phyloP scores from a whole-genome alignment of 208 protist species.

The Acanthamoeba healyi region DNA sequence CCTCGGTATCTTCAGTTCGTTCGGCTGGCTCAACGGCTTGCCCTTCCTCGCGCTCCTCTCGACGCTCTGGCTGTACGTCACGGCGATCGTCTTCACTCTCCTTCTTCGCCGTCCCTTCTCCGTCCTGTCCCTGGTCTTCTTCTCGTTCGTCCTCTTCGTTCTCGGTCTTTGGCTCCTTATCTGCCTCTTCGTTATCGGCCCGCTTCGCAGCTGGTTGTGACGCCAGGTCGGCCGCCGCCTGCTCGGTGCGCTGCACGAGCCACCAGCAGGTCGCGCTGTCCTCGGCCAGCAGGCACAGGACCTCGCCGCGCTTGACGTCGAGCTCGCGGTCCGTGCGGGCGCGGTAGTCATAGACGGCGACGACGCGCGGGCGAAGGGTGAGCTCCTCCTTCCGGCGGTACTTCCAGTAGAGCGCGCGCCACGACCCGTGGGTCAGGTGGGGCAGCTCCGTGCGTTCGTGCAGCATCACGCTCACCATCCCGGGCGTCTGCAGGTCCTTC shows the following conservation, averaged over 20 bases:
- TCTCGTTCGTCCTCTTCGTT: no score
- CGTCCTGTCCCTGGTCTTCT: not conserved
- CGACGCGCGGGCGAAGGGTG: not conserved
- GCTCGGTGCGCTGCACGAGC: not conserved
- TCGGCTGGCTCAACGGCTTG: not conserved
- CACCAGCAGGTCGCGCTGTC: slow-evolving; percentile 24
- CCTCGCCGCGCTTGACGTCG: not conserved
- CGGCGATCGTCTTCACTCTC: not conserved
- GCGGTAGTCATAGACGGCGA: slow-evolving; percentile 39
- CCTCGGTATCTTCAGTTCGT: not conserved
- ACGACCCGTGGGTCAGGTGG: slow-evolving; percentile 18
- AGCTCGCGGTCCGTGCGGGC: slow-evolving; percentile 42
- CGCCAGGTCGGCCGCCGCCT: not conserved
- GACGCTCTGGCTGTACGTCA: not conserved
- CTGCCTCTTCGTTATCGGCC: not conserved
- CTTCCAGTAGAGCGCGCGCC: slow-evolving; percentile 56
- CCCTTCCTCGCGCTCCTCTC: not conserved
- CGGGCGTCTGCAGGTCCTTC: not conserved
- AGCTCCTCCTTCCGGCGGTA: not conserved
- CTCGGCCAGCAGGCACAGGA: not conserved
- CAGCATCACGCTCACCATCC: slow-evolving; percentile 20
- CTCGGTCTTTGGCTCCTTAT: not conserved
- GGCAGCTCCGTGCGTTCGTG: slow-evolving; percentile 49
- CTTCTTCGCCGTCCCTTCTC: not conserved
- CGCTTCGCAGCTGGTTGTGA: not conserved